Evolutionary conservation across 2,329 filamentous ascomycete genomes (phyloP), one percentile per base, ranked within the genome.

Genomic region (Botrytis fragariae): DNA sequence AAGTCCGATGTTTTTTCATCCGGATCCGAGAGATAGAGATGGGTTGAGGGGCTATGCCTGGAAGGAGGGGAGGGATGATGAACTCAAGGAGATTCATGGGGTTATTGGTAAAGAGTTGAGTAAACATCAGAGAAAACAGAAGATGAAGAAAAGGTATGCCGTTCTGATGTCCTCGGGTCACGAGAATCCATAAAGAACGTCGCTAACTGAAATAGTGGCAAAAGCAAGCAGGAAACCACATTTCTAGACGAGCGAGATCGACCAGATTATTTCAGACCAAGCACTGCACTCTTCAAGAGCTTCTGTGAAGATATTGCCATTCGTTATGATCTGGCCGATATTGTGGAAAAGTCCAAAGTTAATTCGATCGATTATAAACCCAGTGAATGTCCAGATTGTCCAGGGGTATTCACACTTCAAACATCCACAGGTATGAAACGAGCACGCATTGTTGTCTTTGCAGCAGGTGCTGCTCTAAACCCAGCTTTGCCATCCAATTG

Each of bases 1-100:
- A 25, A 94, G 92, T 76, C 93, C 92, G 0, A 92, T 95, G 91
- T 92, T 95, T 78, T 95, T 94, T 83, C 93, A 96, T 79, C 86
- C 93, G 22, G 92, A 95, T 78, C 93, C 93, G 0, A 85, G 87
- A 1, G 92, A 95, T 81, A 85, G 92, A 2, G 93, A 95, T 82
- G 90, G 90, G 0, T 83, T 95, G 77, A 83, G 95, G 35, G 90
- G 89, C 1, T 92, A 91, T 81, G 87, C 91, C 0, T 89, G 92
- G 77, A 85, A 87, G 73, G 84, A 87, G 29, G 86, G 86, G 0
- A 83, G 75, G n/a, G 86, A 89, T 73, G 81, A 83, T 9, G 92
- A 95, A 78, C 82, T 94, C 14, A 84, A 87, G 64, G 91, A 95
- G 82, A 91, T 95, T 65, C 84, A 86, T 0, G 90, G 91, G 4